A percentile compares a stretch with the other conserved stretches of the same genome.
These are phyloP conservation scores for Breviolum minutum DNA, from an alignment of 73 alveolate species.

Conservation along the genomic window DNA sequence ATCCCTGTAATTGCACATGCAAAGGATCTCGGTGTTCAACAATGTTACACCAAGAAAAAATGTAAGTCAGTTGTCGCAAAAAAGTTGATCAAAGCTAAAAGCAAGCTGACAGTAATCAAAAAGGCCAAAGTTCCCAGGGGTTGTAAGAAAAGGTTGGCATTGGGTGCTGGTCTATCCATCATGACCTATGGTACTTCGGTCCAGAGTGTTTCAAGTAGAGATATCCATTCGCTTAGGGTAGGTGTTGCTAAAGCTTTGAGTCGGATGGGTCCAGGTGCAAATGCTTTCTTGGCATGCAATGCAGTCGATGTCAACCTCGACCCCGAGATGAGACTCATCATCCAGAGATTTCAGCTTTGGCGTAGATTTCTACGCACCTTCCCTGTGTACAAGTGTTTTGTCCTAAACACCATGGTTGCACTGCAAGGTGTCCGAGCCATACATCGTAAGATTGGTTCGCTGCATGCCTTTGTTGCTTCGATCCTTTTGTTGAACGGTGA, in stretches of 20 bases:
- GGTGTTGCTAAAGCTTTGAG: not conserved
- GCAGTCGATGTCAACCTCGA: not conserved
- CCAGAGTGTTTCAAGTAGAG: not conserved
- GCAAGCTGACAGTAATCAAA: not conserved
- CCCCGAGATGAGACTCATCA: not conserved
- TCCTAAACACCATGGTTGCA: not conserved
- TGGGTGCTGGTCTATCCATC: not conserved
- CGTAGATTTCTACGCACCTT: not conserved
- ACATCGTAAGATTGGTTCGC: not conserved
- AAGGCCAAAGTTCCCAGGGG: not conserved
- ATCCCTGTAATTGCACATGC: not conserved
- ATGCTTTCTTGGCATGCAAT: not conserved
- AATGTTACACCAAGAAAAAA: not conserved
- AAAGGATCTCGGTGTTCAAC: not conserved
- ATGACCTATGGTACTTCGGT: not conserved
- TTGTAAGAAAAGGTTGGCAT: not conserved
- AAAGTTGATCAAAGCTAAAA: not conserved
- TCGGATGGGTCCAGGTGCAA: not conserved
- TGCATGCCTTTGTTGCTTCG: not conserved
- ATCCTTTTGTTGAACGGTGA: not conserved
- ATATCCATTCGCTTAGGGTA: not conserved
- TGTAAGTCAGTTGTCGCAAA: not conserved
- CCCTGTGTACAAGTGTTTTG: not conserved
- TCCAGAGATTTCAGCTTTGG: not conserved
- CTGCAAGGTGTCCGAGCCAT: not conserved